A percentile compares a stretch with the other conserved stretches of the same genome.
Conservation (phyloP, 768 basidiomycete species). For the Phylloporus arenicola region DNA sequence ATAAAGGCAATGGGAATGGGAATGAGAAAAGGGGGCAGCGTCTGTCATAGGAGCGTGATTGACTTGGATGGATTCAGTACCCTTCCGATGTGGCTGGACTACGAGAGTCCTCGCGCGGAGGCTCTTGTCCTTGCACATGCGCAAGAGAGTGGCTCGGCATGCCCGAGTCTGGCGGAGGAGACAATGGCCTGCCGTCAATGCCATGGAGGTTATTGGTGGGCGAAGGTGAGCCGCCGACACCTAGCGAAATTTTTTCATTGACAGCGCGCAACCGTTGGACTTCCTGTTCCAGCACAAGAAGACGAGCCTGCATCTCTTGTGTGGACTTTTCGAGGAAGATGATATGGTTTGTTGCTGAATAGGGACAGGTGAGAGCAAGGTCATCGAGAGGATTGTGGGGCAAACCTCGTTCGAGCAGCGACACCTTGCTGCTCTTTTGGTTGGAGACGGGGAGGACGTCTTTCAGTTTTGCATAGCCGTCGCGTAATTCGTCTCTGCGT, state of each 20-base stretch:
- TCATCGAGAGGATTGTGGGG: slow-evolving; percentile 4
- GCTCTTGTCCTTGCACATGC: slow-evolving; percentile 55
- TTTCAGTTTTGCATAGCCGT: slow-evolving; percentile 84
- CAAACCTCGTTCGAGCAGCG: slow-evolving; percentile 80
- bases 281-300: slow-evolving; percentile 62
- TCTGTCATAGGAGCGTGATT: slow-evolving; percentile 20
- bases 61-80: slow-evolving; percentile 24
- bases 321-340: slow-evolving; percentile 66
- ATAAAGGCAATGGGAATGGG: slow-evolving; percentile 25
- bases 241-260: slow-evolving; percentile 81
- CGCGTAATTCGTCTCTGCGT: slow-evolving; percentile 81
- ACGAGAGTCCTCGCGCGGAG: slow-evolving; percentile 59
- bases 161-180: slow-evolving; percentile 58
- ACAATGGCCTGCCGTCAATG: slow-evolving; percentile 48
- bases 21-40: slow-evolving; percentile 32
- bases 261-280: slow-evolving; percentile 64
- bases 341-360: slow-evolving; percentile 74
- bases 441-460: slow-evolving; percentile 83
- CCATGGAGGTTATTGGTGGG: slow-evolving; percentile 38
- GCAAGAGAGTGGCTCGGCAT: slow-evolving; percentile 44
- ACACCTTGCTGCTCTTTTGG: slow-evolving; percentile 89
- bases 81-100: slow-evolving; percentile 30
- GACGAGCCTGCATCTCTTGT: slow-evolving; percentile 63
- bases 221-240: slow-evolving; percentile 50
- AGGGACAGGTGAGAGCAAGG: slow-evolving; percentile 11